Percentiles rank a stretch among this genome's conserved stretches.
Conservation (phyloP, 75 land plant genomes). For the Chamaecyparis obtusa region DNA sequence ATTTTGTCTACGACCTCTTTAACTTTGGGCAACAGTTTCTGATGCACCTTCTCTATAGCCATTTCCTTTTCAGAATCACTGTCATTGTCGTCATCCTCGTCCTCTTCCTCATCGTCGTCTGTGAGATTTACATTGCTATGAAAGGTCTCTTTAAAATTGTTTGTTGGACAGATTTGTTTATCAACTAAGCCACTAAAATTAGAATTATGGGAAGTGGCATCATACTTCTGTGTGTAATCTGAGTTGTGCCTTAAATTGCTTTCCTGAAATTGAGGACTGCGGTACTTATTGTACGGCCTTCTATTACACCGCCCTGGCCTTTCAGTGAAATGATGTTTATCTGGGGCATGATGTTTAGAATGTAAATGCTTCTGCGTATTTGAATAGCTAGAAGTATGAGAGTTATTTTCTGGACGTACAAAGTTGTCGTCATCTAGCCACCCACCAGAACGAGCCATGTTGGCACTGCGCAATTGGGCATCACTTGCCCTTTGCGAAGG, state of each 20-base stretch:
- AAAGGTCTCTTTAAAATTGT: background rate
- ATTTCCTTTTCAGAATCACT: background rate
- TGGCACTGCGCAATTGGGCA: background rate
- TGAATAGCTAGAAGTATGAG: background rate
- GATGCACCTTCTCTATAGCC: background rate
- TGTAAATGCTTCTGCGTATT: background rate
- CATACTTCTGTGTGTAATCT: background rate
- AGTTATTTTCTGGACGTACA: background rate
- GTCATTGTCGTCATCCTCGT: background rate
- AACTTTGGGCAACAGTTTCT: background rate
- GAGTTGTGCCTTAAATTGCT: background rate
- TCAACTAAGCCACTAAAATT: too few species aligned
- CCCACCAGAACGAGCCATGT: background rate
- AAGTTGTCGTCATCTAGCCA: constrained; percentile 2
- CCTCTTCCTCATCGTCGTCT: constrained; percentile 9
- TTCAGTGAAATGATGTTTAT: background rate
- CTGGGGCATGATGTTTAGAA: background rate
- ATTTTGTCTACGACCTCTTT: constrained; percentile 8
- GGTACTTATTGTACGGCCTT: background rate
- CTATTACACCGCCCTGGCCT: background rate
- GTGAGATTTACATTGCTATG: background rate
- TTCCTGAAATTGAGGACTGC: background rate
- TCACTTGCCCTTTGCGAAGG: background rate
- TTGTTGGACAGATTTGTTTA: background rate
- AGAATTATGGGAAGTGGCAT: background rate